A percentile compares a stretch with the other conserved stretches of the same genome.
phyloP scores from a whole-genome alignment of 176 grass and related monocot species.

The Paspalum notatum region DNA sequence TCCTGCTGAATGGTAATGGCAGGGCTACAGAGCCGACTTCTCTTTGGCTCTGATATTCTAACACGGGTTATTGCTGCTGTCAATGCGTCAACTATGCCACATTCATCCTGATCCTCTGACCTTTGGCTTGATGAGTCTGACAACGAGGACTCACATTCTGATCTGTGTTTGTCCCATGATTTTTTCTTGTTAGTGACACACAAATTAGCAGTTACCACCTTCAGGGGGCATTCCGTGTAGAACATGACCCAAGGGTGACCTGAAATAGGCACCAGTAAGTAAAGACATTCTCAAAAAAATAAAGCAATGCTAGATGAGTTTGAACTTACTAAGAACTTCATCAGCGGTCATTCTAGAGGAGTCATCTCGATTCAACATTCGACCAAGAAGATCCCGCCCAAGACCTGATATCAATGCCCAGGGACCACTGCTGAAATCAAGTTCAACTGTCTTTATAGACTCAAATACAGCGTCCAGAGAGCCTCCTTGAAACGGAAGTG shows the following conservation, averaged over 20 bases:
- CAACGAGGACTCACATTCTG: slow-evolving; percentile 42
- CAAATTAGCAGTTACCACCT: slow-evolving; percentile 45
- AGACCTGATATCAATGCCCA: slow-evolving; percentile 74
- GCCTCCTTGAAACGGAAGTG: slow-evolving; percentile 83
- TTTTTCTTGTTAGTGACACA: slow-evolving; percentile 54
- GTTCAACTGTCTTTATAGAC: slow-evolving; percentile 70
- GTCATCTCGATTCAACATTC: slow-evolving; percentile 83
- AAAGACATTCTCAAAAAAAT: neutral
- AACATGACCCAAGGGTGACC: slow-evolving; percentile 85
- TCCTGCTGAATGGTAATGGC: slow-evolving; percentile 56
- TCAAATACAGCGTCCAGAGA: slow-evolving; percentile 81
- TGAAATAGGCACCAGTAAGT: slow-evolving; percentile 48
- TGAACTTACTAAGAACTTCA: slow-evolving; percentile 74
- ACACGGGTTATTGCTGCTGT: slow-evolving; percentile 69
- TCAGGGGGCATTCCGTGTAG: slow-evolving; percentile 64
- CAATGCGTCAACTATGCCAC: slow-evolving; percentile 69
- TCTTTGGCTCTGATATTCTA: slow-evolving; percentile 73
- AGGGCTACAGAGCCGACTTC: slow-evolving; percentile 62
- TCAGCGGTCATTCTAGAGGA: slow-evolving; percentile 63
- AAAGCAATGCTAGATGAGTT: neutral
- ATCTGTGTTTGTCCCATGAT: slow-evolving; percentile 43
- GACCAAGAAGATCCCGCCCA: slow-evolving; percentile 76
- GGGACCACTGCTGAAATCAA: slow-evolving; percentile 67
- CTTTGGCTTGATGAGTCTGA: slow-evolving; percentile 49
- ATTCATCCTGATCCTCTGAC: slow-evolving; percentile 62